Evolutionary conservation across 176 grass and related monocot species (phyloP).

Genomic region (Elymus sibiricus): DNA sequence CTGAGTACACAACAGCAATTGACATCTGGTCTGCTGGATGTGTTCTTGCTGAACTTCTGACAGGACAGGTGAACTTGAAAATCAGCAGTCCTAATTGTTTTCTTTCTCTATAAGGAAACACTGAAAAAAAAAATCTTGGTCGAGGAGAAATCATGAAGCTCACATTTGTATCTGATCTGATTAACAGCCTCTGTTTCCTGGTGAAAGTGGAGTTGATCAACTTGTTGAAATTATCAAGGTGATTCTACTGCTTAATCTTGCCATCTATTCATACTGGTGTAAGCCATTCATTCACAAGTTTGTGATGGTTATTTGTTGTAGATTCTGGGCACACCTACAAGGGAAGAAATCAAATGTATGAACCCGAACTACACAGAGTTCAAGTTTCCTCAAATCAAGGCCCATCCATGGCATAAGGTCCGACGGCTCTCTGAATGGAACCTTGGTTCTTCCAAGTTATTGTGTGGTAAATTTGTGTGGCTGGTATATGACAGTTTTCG

Average conservation of each 20-base stretch:
- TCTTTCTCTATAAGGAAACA: neutral
- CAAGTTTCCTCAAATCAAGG: constrained; percentile 92
- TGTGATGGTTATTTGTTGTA: constrained; percentile 6
- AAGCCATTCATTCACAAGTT: neutral
- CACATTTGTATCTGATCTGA: constrained; percentile 16
- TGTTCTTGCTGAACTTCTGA: constrained; percentile 65
- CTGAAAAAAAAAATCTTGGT: neutral
- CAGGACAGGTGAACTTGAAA: constrained; percentile 49
- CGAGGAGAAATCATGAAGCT: neutral
- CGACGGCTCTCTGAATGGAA: neutral
- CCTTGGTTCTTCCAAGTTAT: neutral
- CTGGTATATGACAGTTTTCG: neutral
- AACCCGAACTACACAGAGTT: constrained; percentile 89
- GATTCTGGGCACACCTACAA: constrained; percentile 90
- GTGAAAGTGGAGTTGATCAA: constrained; percentile 75
- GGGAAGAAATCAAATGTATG: constrained; percentile 99
- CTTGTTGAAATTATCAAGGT: constrained; percentile 87
- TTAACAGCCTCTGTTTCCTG: constrained; percentile 73
- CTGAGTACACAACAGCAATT: constrained; percentile 72
- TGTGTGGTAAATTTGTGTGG: constrained; percentile 15
- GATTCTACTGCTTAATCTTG: constrained; percentile 4
- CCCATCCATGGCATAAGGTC: constrained; percentile 96
- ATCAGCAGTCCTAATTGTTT: neutral
- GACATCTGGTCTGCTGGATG: constrained; percentile 82
- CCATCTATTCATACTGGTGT: neutral